Base-by-base conservation (phyloP, 169 alveolate species). In the Theileria equi region DNA sequence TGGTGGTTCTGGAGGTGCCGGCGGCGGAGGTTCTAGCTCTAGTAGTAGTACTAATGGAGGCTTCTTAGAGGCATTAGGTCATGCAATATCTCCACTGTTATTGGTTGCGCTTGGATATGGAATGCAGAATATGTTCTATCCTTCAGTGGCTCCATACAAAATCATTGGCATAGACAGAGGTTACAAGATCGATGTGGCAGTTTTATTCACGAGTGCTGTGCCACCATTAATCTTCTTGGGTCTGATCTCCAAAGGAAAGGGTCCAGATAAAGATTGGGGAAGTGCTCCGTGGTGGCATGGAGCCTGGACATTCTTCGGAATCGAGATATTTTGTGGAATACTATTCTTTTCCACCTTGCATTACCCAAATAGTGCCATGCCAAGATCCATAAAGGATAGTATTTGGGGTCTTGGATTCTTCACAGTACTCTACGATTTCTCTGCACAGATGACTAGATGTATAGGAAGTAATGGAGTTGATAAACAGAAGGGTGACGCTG, bases 121-220 rank as follows among this genome's bases (percentile, higher is more conserved):
- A n/a, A 47, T 61, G 21, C 1, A 16, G 0, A 28, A 17, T 16
- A 25, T 61, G 21, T 13, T 61, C 17, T 17, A 61, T 61, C 72
- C 72, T 26, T 63, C 49, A 13, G 50, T 61, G 8, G 60, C 70
- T 28, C 72, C 72, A 28, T 55, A 49, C 7, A 35, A 57, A 49
- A 47, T 61, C 13, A n/a, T 61, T 45, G 62, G 26, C 3, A 5
- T n/a, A 21, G 68, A 44, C 25, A 7, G 3, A 19, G 72, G 71
- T 28, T 49, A 49, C 25, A 49, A 4, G 0, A 61, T 61, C 25
- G 70, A 49, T 49, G 25, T 49, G 47, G 19, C n/a, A 17, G 62
- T 21, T 26, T 10, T 61, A 16, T 45, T 45, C 19, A 29, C 50
- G 28, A 47, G 40, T 26, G 72, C 31, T 47, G 23, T 29, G 8